phyloP scores from a whole-genome alignment of 2,329 filamentous ascomycete genomes.

The Leptographium galeiforme region DNA sequence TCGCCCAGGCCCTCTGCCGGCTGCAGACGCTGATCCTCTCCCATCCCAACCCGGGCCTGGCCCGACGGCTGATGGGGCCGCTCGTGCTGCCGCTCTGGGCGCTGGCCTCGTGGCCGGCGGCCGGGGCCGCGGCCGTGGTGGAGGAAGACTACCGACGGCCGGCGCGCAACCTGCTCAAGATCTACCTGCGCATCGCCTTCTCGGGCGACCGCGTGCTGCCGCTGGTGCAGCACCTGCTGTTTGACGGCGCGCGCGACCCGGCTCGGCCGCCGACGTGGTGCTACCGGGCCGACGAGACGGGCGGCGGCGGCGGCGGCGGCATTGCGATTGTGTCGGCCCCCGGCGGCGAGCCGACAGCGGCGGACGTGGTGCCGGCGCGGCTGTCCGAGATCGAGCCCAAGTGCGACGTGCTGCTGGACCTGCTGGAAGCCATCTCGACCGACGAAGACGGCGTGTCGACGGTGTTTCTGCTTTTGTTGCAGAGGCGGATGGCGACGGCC shows the following conservation, averaged over 20 bases:
- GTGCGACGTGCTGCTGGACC: slow-evolving; percentile 31
- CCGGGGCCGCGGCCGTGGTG: not conserved
- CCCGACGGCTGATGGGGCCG: slow-evolving; percentile 45
- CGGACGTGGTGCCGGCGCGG: slow-evolving; percentile 16
- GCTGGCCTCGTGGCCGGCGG: slow-evolving; percentile 35
- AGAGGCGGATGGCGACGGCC: slow-evolving; percentile 37
- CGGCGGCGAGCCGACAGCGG: slow-evolving; percentile 3
- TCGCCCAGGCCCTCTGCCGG: slow-evolving; percentile 39
- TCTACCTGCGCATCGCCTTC: slow-evolving; percentile 43
- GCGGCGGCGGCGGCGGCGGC: slow-evolving; percentile 35
- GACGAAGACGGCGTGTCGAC: slow-evolving; percentile 43
- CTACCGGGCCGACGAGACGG: slow-evolving; percentile 29
- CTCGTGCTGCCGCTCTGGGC: slow-evolving; percentile 51
- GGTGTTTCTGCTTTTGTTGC: slow-evolving; percentile 47
- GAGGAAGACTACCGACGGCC: slow-evolving; percentile 29
- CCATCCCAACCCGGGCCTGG: slow-evolving; percentile 53
- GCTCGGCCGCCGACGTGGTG: slow-evolving; percentile 30
- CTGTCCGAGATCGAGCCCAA: slow-evolving; percentile 31
- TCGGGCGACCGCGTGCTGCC: slow-evolving; percentile 32
- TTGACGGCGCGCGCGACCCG: slow-evolving; percentile 29
- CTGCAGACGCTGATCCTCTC: slow-evolving; percentile 44
- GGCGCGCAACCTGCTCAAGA: slow-evolving; percentile 37
- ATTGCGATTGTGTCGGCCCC: slow-evolving; percentile 35
- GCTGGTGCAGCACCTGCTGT: slow-evolving; percentile 42
- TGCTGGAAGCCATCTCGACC: slow-evolving; percentile 35